Evolutionary conservation across 176 grass and related monocot genomes (phyloP), one percentile per base, ranked within the genome.

Genomic region (Rhipidocladum racemiflorum): DNA sequence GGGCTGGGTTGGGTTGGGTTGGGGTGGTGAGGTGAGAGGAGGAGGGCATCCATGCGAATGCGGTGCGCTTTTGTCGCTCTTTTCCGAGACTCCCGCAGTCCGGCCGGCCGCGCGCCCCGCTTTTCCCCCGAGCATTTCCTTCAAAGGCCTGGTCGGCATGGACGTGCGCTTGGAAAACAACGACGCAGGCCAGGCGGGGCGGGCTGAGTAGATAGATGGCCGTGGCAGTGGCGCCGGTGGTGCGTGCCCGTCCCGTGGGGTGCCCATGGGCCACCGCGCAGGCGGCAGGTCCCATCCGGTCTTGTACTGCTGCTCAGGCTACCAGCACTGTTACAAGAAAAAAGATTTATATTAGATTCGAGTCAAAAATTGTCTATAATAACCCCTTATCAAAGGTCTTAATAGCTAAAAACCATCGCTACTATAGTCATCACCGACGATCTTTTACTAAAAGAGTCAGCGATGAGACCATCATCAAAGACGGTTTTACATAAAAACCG

Each of bases 71-170:
- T 83, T 88, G 86, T 70, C 84, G 90, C 84, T 83, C 87, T 87
- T 92, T 89, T 87, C 90, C 87, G 80, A 92, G 90, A 89, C 87
- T 83, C 54, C 21, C 39, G 34, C 50, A 51, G 83, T 66, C 60
- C 35, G 70, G 21, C 57, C 42, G 82, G 56, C 43, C 50, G 34
- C 36, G 39, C 29, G 71, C 24, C 34, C 35, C 48, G 64, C 39
- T 38, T 57, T 79, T 81, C 44, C 3, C 35, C 14, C 30, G 38
- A 12, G 12, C 42, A 57, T 80, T 44, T 9, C 3, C 32, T 16
- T 23, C 29, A 54, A 72, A 65, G 66, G 16, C 27, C 27, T 9
- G 28, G 18, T 36, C 18, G 79, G 67, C 51, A 23, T 21, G 27
- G 59, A 20, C 32, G 39, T 85, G 76, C 87, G 82, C 82, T 54